Conservation (phyloP, 2,329 filamentous ascomycete genomes). For the Phialophora expanda region DNA sequence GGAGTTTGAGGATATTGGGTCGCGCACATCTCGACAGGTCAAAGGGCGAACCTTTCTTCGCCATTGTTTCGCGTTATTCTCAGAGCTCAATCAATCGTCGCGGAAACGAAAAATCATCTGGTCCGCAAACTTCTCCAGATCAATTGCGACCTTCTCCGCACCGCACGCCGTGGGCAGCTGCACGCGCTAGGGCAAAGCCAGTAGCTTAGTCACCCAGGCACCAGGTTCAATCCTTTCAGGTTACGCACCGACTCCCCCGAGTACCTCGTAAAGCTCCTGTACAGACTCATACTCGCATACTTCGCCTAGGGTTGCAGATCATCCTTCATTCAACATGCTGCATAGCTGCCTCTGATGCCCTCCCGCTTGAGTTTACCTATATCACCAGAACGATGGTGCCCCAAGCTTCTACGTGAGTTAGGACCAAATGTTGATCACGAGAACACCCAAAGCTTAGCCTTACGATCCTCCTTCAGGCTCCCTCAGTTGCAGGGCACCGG, state of each 20-base stretch:
- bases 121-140: background rate
- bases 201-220: background rate
- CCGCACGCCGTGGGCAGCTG: background rate
- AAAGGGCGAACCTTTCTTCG: conserved; percentile 60
- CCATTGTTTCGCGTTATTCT: conserved; percentile 16
- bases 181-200: background rate
- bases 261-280: no score
- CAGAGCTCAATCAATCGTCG: background rate
- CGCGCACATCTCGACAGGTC: conserved; percentile 75
- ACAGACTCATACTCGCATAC: no score
- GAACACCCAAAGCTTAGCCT: no score
- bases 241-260: background rate
- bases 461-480: background rate
- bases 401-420: background rate
- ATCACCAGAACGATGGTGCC: no score
- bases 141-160: background rate
- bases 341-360: no score
- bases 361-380: no score
- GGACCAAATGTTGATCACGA: no score
- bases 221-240: background rate
- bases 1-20: conserved; percentile 74
- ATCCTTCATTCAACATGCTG: no score
- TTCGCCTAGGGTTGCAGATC: no score
- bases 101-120: background rate
- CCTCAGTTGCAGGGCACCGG: background rate